phyloP scores from a whole-genome alignment of 345 rosid genomes.

The Erysimum cheiranthoides region DNA sequence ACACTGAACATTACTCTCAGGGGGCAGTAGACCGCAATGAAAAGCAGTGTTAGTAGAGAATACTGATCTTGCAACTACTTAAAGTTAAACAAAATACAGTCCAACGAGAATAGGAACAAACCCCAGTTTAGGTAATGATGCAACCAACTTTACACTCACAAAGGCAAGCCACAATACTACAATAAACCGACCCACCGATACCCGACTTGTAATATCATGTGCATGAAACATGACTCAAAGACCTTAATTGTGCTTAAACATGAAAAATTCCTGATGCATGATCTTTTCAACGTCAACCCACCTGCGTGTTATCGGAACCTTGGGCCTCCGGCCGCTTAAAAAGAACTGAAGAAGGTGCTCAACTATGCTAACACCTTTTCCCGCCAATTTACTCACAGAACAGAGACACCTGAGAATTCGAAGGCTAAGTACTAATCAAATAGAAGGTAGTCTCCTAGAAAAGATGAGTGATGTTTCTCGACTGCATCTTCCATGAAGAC shows the following conservation, averaged over 20 bases:
- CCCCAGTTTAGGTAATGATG: background rate
- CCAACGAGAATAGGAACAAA: conserved; percentile 12
- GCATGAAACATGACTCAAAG: conserved; percentile 24
- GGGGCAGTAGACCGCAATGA: conserved; percentile 12
- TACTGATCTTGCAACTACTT: conserved; percentile 28
- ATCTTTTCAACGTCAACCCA: conserved; percentile 46
- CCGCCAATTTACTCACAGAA: conserved; percentile 79
- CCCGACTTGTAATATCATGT: conserved; percentile 3
- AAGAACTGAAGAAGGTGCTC: conserved; percentile 91
- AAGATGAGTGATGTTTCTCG: conserved; percentile 16
- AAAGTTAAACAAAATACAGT: conserved; percentile 19
- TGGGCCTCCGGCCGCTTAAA: conserved; percentile 81
- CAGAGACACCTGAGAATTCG: conserved; percentile 78
- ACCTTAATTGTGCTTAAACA: conserved; percentile 13
- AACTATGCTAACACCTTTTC: conserved; percentile 70
- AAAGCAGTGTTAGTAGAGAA: conserved; percentile 4
- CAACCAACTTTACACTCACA: conserved; percentile 30
- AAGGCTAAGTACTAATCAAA: conserved; percentile 28
- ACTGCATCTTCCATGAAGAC: conserved; percentile 33
- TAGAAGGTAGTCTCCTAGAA: conserved; percentile 23
- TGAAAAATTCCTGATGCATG: background rate
- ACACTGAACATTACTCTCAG: conserved; percentile 1
- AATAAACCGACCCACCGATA: conserved; percentile 23
- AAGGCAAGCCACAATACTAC: conserved; percentile 26
- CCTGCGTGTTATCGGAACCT: conserved; percentile 83